Evolutionary conservation across 768 basidiomycete genomes (phyloP), one percentile per base, ranked within the genome.

Genomic region (Kwoniella botswanensis): DNA sequence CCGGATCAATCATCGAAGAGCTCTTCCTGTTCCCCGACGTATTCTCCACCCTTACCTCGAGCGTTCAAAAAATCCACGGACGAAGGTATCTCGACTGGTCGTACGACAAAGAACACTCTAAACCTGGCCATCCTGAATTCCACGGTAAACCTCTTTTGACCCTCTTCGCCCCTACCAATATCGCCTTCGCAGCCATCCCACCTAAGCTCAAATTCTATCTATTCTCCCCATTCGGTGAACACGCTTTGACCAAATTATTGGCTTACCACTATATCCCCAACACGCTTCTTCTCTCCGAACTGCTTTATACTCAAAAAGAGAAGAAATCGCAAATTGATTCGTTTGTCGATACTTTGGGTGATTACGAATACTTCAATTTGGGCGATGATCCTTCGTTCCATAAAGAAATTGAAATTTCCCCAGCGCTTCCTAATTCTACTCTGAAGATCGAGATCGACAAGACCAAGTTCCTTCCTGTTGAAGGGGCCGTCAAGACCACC

Each of bases 251-350:
- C 71, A 90, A 89, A 80, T 68, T 90, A 21, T 74, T 91, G 15
- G 83, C 88, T 56, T 90, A 86, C 81, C 89, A 91, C 80, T 85
- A 88, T 67, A 82, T 88, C 24, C 81, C 89, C n/a, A 85, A 88
- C 74, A 86, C 87, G 4, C 87, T 89, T 85, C 64, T 84, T 84
- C 79, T 82, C 63, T 76, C 82, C 52, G 85, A 86, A 75, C 74
- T 79, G 75, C 52, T 82, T 70, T 72, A 81, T 71, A 73, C 73
- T 22, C 50, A 74, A 65, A 65, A 67, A 53, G 60, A 76, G 70
- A 68, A 71, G 43, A 55, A 63, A 53, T 58, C 43, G 26, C 61
- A 67, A 63, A 68, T 62, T 68, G 74, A 64, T 60, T 66, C 65
- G 56, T 74, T 74, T 68, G 63, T 43, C 15, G 61, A 44, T 50